Base-by-base conservation (phyloP, 768 basidiomycete species). In the Naematelia encephala region DNA sequence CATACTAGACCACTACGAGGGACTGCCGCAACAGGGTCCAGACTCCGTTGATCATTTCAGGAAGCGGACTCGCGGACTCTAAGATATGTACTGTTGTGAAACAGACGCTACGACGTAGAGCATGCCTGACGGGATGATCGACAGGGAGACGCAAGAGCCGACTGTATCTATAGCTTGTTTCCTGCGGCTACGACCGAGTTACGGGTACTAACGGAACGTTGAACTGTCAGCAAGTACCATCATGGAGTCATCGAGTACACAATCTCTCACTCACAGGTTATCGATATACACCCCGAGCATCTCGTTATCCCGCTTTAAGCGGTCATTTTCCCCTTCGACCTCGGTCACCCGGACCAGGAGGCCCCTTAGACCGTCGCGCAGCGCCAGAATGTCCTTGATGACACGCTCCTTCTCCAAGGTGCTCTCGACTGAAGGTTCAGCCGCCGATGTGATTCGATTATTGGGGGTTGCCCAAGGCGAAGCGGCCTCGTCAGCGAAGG, bases 101-200 rank as follows among this genome's bases (percentile, higher is more conserved):
- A n/a, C n/a, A n/a, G n/a, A n/a, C n/a, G n/a, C n/a, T n/a, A n/a
- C n/a, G n/a, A n/a, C n/a, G n/a, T n/a, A n/a, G n/a, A n/a, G n/a
- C 46, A 47, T 5, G 8, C 46, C 19, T 21, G 46, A 39, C 16
- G 34, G 34, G 34, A 39, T 8, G 34, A 39, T 39, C n/a, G n/a
- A n/a, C n/a, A n/a, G n/a, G n/a, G n/a, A n/a, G n/a, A n/a, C n/a
- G n/a, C n/a, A n/a, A n/a, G n/a, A 16, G 34, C 34, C 34, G 34
- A 39, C 34, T 39, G 16, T 39, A 8, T 39, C n/a, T n/a, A 63
- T 48, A 58, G 54, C 51, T 63, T 69, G n/a, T 48, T 65, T 1
- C 72, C 69, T 42, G 72, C 72, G 5, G 72, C 72, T 28, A 70
- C 72, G 11, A 73, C 72, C 5, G 72, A 73, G 45, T 73, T 73